Evolutionary conservation across 352 stramenopile genomes (phyloP), one percentile per base, ranked within the genome.

Genomic region (Phytophthora pinifolia): DNA sequence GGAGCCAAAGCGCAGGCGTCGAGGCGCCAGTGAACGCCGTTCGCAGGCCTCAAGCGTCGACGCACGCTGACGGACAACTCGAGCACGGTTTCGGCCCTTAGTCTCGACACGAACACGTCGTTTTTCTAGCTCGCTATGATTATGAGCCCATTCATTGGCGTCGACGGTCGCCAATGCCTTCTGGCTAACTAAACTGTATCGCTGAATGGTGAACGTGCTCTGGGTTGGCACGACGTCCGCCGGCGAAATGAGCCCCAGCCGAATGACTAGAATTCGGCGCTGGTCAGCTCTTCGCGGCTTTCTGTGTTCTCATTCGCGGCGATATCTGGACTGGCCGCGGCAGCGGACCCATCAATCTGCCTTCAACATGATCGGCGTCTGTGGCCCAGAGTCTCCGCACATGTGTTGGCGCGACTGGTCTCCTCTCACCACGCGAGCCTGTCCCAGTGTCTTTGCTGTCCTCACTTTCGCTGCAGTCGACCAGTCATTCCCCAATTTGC

Each of bases 401-500:
- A 59, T 52, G 35, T 63, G 45, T 51, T 64, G 37, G 17, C 49
- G 17, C 49, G 42, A 51, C 38, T 41, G 37, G 33, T 30, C 52
- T 52, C 38, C 35, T 52, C 36, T 38, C 36, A 31, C 33, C 4
- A 13, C 25, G 29, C 20, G 15, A 39, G 50, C 57, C 57, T 70
- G 62, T 67, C 62, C 57, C 30, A 50, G n/a, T 42, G 37, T 50
- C 42, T 63, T 52, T 44, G 43, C 13, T 31, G 30, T 45, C 25
- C 1, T 43, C 14, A 15, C 36, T 20, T 51, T 41, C 35, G 20
- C 22, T 15, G 13, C 10, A 29, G 9, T 15, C 15, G 30, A 9
- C 17, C 45, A 56, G 27, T 54, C 58, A 71, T 58, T 71, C 58
- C 34, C 46, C 50, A 57, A 71, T 65, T 64, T 41, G 14, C 47